Evolutionary conservation across 2,329 filamentous ascomycete species (phyloP), one percentile per base, ranked within the genome.

Genomic region (Coniochaeta hoffmannii): DNA sequence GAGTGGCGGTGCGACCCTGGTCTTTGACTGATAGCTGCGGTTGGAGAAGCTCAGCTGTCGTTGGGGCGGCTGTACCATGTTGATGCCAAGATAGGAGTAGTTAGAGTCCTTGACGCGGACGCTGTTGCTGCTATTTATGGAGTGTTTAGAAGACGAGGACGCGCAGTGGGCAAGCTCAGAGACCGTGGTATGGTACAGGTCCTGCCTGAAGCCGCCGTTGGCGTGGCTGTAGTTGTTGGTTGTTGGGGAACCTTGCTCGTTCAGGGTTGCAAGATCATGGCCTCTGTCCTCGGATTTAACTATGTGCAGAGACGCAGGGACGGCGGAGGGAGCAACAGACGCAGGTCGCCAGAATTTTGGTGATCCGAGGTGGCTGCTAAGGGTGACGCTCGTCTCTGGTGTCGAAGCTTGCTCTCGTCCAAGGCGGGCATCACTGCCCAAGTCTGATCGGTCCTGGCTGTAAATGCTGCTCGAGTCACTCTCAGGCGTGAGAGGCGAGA

Each of bases 161-260:
- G 50, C 53, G 34, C 46, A 32, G 15, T 24, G 31, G 12, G 63
- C 63, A 7, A 64, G 57, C 26, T 63, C 58, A 14, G 59, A 59
- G 4, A 61, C 57, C n/a, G 63, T 58, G 10, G 57, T 56, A 44
- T 65, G 64, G 51, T 66, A 66, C 11, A 66, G 59, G 38, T 64
- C 63, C 30, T 61, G 56, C n/a, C 14, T 46, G 41, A 28, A 46
- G 22, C 19, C 22, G 12, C 41, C 41, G 22, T 57, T 62, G 31
- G 56, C 56, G 30, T 59, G 61, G 52, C 57, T 60, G 52, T 41
- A 35, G 52, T 28, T 35, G 32, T 38, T 53, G 22, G 35, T 28
- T 19, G 28, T 30, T 28, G 35, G 34, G 6, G 32, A 28, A 9
- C 19, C 24, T 19, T 22, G 24, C 41, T 46, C 24, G 2, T 46